Evolutionary conservation across 805 yeast genomes (phyloP), one percentile per base, ranked within the genome.

Genomic region (Blastobotrys muscicola): DNA sequence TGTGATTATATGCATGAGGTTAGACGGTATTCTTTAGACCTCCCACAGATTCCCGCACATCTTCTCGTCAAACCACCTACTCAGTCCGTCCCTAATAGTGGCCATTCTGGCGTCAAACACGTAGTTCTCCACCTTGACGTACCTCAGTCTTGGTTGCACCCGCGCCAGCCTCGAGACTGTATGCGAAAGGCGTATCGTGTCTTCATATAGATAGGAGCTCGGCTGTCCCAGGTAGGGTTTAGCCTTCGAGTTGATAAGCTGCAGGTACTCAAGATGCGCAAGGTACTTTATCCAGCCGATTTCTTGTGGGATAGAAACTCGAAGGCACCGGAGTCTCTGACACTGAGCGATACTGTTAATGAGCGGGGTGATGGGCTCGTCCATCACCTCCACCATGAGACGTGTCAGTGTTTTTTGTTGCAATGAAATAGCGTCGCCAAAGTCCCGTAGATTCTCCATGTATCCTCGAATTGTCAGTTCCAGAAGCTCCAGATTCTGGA

Each of bases 161-260:
- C 15, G 13, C 12, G 16, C 12, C 7, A 33, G 36, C 36, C 36
- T 12, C 16, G 36, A 33, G 15, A 9, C 36, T 14, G 15, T 33
- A 9, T 13, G 12, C 36, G 15, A 33, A n/a, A 8, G 12, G 36
- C 16, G 15, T 13, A 20, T 6, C 6, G 26, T 20, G 26, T 20
- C 26, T 20, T 20, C 26, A 6, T 20, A 20, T 20, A 20, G 6
- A 6, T 20, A 20, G 4, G 26, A 20, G 26, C 26, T 20, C 6
- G 26, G 26, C 36, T n/a, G 36, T 8, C 36, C 15, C 16, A 33
- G 36, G 15, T 33, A 8, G 15, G 36, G 12, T 4, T 10, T 10
- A 8, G 36, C 13, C 16, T 33, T 33, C 15, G 36, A 13, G 15
- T 50, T 49, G 6, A 44, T 14, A n/a, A 49, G 43, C 4, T 35